Evolutionary conservation across 2,329 filamentous ascomycete species (phyloP).

Genomic region (Ophiostoma sp.): DNA sequence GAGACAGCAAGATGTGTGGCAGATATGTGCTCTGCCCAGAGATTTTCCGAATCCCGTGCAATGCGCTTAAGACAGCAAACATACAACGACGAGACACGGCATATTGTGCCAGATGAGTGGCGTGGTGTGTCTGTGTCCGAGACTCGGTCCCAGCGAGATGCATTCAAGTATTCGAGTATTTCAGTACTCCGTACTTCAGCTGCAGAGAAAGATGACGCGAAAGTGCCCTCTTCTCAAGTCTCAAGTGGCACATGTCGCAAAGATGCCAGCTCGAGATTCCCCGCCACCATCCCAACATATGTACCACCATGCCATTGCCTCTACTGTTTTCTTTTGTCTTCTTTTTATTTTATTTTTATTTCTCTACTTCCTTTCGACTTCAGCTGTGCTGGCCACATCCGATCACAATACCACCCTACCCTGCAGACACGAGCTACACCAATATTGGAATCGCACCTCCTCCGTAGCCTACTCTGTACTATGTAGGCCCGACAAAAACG

Average conservation of each 20-base stretch:
- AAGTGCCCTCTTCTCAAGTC: not conserved
- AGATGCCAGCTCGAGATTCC: not conserved
- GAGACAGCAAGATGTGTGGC: not conserved
- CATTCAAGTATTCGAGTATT: no score
- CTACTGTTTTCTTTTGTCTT: not conserved
- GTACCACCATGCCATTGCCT: not conserved
- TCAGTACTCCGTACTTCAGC: not conserved
- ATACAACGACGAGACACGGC: not conserved
- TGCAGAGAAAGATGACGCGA: not conserved
- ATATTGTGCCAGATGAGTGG: not conserved
- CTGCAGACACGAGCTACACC: not conserved
- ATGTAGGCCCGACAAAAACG: not conserved
- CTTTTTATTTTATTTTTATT: not conserved
- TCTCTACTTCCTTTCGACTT: not conserved
- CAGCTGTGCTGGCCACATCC: slow-evolving; percentile 1
- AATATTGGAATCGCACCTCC: no score
- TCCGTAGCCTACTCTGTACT: no score
- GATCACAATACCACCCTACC: not conserved
- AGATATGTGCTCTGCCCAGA: not conserved
- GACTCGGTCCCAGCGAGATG: not conserved
- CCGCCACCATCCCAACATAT: slow-evolving; percentile 1
- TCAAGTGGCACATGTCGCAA: not conserved
- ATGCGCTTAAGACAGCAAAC: not conserved
- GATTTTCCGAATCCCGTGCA: not conserved
- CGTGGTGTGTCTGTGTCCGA: not conserved